Evolutionary conservation across 2,329 filamentous ascomycete genomes (phyloP).

Genomic region (Talaromyces rugulosus): DNA sequence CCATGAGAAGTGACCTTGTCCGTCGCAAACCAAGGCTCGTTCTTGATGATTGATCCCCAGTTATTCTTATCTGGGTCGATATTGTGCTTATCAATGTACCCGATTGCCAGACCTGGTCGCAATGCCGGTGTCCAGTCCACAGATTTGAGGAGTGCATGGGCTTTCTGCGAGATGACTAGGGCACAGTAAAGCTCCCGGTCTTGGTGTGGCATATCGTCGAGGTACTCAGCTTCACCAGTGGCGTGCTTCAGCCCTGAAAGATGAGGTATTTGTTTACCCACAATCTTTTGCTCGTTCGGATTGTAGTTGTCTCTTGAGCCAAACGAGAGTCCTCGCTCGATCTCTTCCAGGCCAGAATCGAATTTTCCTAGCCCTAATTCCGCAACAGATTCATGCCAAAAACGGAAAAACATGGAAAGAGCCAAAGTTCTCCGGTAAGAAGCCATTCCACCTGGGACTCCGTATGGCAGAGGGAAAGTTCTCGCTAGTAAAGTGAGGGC

Average conservation of each 20-base stretch:
- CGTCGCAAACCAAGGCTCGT: conserved; percentile 89
- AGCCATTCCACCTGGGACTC: conserved; percentile 95
- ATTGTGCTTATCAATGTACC: conserved; percentile 77
- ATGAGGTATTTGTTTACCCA: conserved; percentile 76
- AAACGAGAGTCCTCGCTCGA: conserved; percentile 68
- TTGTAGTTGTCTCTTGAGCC: conserved; percentile 69
- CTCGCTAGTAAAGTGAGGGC: conserved; percentile 71
- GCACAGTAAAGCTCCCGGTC: conserved; percentile 78
- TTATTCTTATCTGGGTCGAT: conserved; percentile 78
- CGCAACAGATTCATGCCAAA: conserved; percentile 82
- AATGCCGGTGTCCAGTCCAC: conserved; percentile 69
- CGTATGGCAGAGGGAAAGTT: conserved; percentile 84
- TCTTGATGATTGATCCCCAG: conserved; percentile 80
- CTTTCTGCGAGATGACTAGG: conserved; percentile 73
- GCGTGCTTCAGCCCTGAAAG: conserved; percentile 81
- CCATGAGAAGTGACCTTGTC: conserved; percentile 84
- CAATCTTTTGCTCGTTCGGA: conserved; percentile 67
- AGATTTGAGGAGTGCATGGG: conserved; percentile 73
- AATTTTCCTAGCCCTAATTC: conserved; percentile 46
- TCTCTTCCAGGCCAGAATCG: conserved; percentile 65
- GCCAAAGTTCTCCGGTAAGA: conserved; percentile 90
- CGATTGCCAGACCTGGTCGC: conserved; percentile 67
- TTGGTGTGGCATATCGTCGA: conserved; percentile 76
- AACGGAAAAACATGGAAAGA: conserved; percentile 92
- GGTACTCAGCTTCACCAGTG: conserved; percentile 83